Evolutionary conservation across 2,329 filamentous ascomycete species (phyloP).

Genomic region (Fusarium sp.): DNA sequence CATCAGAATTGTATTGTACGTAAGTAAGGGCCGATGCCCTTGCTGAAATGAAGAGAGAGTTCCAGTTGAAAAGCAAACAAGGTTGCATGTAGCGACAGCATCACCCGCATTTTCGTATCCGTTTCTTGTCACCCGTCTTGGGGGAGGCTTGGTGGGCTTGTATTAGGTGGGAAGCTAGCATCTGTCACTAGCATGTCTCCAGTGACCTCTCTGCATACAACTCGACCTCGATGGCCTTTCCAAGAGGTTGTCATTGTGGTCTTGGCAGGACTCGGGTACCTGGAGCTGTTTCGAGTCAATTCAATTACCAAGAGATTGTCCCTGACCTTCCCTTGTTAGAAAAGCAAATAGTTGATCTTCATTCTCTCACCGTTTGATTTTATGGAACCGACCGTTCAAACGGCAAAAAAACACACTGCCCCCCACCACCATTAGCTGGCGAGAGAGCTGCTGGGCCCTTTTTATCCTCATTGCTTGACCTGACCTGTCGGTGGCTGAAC

Average conservation of each 20-base stretch:
- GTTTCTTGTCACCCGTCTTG: background rate
- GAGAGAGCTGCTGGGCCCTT: background rate
- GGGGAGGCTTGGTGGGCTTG: background rate
- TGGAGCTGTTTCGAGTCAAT: background rate
- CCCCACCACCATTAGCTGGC: background rate
- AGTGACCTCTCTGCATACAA: background rate
- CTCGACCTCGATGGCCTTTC: background rate
- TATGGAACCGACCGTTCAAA: background rate
- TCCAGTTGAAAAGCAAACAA: background rate
- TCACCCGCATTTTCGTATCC: background rate
- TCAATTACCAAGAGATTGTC: background rate
- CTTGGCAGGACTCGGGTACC: background rate
- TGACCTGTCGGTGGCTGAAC: slow-evolving; percentile 28
- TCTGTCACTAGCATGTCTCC: background rate
- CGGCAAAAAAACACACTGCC: background rate
- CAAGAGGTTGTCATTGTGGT: background rate
- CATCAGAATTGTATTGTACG: background rate
- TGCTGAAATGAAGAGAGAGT: background rate
- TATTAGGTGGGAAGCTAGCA: background rate
- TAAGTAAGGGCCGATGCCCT: background rate
- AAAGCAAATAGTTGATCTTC: background rate
- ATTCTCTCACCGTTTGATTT: slow-evolving; percentile 25
- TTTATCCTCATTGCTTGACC: slow-evolving; percentile 20
- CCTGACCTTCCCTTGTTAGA: background rate
- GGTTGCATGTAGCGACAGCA: background rate